Evolutionary conservation across 345 rosid genomes (phyloP).

Genomic region (Euphorbia tirucalli): DNA sequence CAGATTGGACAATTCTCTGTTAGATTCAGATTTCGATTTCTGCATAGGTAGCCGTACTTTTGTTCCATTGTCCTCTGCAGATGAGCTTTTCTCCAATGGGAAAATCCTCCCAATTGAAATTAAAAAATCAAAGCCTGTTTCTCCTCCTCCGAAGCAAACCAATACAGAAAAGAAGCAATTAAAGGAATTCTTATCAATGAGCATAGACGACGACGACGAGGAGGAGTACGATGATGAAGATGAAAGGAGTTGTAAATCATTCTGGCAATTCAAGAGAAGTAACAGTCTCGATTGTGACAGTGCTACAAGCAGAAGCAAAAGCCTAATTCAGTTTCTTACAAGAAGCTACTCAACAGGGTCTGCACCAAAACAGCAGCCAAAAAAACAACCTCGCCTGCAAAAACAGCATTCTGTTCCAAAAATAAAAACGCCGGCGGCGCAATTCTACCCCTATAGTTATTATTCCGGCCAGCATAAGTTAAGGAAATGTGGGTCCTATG

Average conservation of each 20-base stretch:
- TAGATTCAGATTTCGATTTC: constrained; percentile 68
- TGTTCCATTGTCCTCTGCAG: constrained; percentile 53
- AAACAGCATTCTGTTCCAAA: constrained; percentile 48
- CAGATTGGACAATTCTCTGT: constrained; percentile 48
- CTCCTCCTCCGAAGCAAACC: constrained; percentile 8
- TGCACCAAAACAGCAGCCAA: constrained; percentile 54
- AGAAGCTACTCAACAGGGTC: constrained; percentile 93
- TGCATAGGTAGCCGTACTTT: no score
- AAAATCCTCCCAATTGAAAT: constrained; percentile 69
- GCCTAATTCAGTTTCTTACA: constrained; percentile 68
- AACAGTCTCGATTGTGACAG: constrained; percentile 70
- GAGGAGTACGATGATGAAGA: constrained; percentile 23
- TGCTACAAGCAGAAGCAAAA: constrained; percentile 39
- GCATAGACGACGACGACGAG: constrained; percentile 29
- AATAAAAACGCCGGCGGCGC: constrained; percentile 41
- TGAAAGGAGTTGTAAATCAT: constrained; percentile 36
- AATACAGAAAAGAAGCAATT: constrained; percentile 61
- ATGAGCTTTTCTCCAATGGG: constrained; percentile 87
- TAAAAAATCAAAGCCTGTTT: constrained; percentile 41
- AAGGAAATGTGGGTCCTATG: constrained; percentile 52
- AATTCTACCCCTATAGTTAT: constrained; percentile 31
- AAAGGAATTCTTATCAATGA: constrained; percentile 60
- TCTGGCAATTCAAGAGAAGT: constrained; percentile 85
- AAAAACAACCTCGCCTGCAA: constrained; percentile 41
- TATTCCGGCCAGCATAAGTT: constrained; percentile 34